phyloP scores from a whole-genome alignment of 352 stramenopile genomes.

The Phytophthora citricola region DNA sequence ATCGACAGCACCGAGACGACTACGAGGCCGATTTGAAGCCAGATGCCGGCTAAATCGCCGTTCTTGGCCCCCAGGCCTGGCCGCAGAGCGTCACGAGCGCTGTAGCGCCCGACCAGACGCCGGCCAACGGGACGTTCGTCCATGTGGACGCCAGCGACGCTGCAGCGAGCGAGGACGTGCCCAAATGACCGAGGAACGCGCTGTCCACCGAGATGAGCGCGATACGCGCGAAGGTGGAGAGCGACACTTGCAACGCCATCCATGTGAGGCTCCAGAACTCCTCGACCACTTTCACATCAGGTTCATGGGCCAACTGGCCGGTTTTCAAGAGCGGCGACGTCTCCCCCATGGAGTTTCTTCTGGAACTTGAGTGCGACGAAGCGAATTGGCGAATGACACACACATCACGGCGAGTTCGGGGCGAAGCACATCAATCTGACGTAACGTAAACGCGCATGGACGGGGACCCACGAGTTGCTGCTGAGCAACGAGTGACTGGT shows the following conservation, averaged over 20 bases:
- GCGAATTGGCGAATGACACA: slow-evolving; percentile 26
- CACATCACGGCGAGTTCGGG: slow-evolving; percentile 6
- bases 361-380: not conserved
- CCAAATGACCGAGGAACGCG: slow-evolving; percentile 80
- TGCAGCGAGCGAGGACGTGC: slow-evolving; percentile 71
- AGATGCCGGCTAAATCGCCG: slow-evolving; percentile 64
- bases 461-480: not conserved
- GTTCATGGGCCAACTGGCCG: slow-evolving; percentile 30
- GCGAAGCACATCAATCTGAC: slow-evolving; percentile 5
- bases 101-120: slow-evolving; percentile 73
- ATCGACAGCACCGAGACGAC: slow-evolving; percentile 53
- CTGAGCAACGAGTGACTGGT: slow-evolving; percentile 2
- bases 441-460: not conserved
- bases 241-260: slow-evolving; percentile 83
- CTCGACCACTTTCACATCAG: slow-evolving; percentile 52
- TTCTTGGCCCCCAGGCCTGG: slow-evolving; percentile 79
- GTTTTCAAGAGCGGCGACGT: slow-evolving; percentile 19
- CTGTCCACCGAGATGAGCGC: slow-evolving; percentile 81
- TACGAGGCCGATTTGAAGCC: slow-evolving; percentile 77
- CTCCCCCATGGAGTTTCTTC: slow-evolving; percentile 23
- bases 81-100: slow-evolving; percentile 82
- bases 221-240: slow-evolving; percentile 81
- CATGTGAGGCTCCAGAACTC: slow-evolving; percentile 75
- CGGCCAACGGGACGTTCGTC: slow-evolving; percentile 73
- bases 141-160: slow-evolving; percentile 80